Evolutionary conservation across 225 moss, liverwort and hornwort species (phyloP).

Genomic region (Pseudoscleropodium purum): DNA sequence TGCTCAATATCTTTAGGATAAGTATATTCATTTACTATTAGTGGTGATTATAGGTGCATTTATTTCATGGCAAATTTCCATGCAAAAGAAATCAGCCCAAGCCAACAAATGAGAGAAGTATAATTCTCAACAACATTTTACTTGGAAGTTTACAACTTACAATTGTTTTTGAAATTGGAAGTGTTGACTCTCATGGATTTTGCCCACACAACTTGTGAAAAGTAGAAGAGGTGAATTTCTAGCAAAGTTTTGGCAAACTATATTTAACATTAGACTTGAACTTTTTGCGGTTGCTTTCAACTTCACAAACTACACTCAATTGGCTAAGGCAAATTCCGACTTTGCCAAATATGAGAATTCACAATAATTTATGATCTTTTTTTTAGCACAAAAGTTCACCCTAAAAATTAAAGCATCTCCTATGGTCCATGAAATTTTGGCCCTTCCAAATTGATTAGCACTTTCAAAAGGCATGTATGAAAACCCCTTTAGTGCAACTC

Average conservation of each 20-base stretch:
- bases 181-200: not conserved
- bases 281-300: not conserved
- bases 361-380: fast-evolving
- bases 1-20: no score
- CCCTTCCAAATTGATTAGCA: fast-evolving
- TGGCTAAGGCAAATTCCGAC: fast-evolving
- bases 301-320: fast-evolving
- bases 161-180: fast-evolving
- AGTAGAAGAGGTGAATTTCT: fast-evolving
- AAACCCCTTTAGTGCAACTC: fast-evolving
- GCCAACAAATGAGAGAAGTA: not conserved
- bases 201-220: no score
- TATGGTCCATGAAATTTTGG: not conserved
- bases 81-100: not conserved
- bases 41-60: not conserved
- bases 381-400: not conserved
- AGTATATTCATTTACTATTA: not conserved
- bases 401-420: fast-evolving
- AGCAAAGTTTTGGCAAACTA: not conserved
- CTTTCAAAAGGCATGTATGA: not conserved
- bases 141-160: not conserved
- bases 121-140: not conserved
- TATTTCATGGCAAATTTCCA: no score
- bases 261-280: not conserved
- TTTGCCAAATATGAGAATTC: not conserved